phyloP scores from a whole-genome alignment of 768 basidiomycete genomes.

The Boletus rubropictus region DNA sequence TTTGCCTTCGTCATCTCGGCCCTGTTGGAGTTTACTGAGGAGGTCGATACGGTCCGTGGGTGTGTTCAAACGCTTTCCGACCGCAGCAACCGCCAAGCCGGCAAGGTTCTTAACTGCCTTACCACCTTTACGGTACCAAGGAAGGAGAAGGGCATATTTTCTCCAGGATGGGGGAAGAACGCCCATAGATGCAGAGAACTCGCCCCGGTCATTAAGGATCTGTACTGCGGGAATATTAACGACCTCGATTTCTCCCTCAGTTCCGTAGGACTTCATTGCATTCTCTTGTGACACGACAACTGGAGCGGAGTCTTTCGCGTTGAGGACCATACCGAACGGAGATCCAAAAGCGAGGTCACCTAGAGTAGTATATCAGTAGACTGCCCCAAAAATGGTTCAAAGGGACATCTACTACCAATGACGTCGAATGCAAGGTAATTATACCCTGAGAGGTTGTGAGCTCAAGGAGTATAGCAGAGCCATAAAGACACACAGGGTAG shows the following conservation, averaged over 20 bases:
- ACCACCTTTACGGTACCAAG: slow-evolving; percentile 71
- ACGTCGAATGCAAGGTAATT: slow-evolving; percentile 71
- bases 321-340: slow-evolving; percentile 83
- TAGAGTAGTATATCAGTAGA: slow-evolving; percentile 5
- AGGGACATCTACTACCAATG: slow-evolving; percentile 42
- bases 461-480: background rate
- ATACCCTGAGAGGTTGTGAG: slow-evolving; percentile 35
- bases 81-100: slow-evolving; percentile 74
- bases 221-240: slow-evolving; percentile 70
- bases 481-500: slow-evolving; percentile 53
- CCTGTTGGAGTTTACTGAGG: slow-evolving; percentile 72
- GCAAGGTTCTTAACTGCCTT: slow-evolving; percentile 67
- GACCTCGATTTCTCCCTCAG: slow-evolving; percentile 40
- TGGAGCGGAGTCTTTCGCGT: slow-evolving; percentile 65
- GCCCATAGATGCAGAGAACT: slow-evolving; percentile 81
- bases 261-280: slow-evolving; percentile 54
- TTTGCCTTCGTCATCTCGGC: slow-evolving; percentile 71
- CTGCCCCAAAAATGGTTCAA: background rate
- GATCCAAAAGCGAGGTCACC: slow-evolving; percentile 79
- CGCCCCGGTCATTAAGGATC: slow-evolving; percentile 85
- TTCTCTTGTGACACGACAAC: slow-evolving; percentile 54
- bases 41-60: slow-evolving; percentile 76
- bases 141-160: slow-evolving; percentile 56
- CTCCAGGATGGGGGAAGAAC: slow-evolving; percentile 68
- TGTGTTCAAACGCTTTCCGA: slow-evolving; percentile 64